Percentiles rank a stretch among this genome's conserved stretches.
phyloP scores from a whole-genome alignment of 495 filamentous ascomycete genomes.

The Gamarada debralockiae region DNA sequence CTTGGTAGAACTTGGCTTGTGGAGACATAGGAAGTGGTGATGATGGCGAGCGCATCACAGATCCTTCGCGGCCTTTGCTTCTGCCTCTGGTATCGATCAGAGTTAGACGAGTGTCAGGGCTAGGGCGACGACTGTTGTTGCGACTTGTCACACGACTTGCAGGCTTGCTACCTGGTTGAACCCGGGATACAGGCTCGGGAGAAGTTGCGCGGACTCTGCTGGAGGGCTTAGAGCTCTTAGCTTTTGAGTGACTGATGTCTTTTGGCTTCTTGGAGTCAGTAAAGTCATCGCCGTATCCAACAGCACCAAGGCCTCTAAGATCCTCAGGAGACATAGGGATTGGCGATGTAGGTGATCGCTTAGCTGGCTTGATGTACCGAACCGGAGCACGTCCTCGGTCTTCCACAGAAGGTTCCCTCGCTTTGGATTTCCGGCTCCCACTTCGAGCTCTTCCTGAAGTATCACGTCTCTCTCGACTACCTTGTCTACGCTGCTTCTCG shows the following conservation, averaged over 20 bases:
- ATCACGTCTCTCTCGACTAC: constrained; percentile 55
- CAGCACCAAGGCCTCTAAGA: constrained; percentile 34
- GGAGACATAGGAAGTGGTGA: constrained; percentile 69
- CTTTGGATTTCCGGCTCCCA: constrained; percentile 43
- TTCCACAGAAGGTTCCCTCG: constrained; percentile 56
- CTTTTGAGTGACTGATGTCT: constrained; percentile 20
- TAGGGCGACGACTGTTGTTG: constrained; percentile 46
- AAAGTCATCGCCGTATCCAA: constrained; percentile 14
- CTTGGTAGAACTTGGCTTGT: constrained; percentile 35
- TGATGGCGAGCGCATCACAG: constrained; percentile 68
- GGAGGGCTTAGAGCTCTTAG: constrained; percentile 17
- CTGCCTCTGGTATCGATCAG: constrained; percentile 36
- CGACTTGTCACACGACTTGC: constrained; percentile 37
- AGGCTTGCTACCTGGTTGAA: constrained; percentile 26
- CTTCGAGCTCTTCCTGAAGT: constrained; percentile 47
- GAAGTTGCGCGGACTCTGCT: constrained; percentile 23
- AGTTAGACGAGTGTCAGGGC: constrained; percentile 32
- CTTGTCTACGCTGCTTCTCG: constrained; percentile 46
- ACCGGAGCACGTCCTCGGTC: constrained; percentile 61
- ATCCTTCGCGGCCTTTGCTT: constrained; percentile 47
- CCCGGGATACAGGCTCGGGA: constrained; percentile 32
- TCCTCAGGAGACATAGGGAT: constrained; percentile 91
- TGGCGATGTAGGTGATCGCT: constrained; percentile 84
- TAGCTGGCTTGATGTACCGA: constrained; percentile 74
- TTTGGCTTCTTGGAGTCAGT: constrained; percentile 11